Conservation (phyloP, 108 stramenopile species). For the Cylindrotheca fusiformis region DNA sequence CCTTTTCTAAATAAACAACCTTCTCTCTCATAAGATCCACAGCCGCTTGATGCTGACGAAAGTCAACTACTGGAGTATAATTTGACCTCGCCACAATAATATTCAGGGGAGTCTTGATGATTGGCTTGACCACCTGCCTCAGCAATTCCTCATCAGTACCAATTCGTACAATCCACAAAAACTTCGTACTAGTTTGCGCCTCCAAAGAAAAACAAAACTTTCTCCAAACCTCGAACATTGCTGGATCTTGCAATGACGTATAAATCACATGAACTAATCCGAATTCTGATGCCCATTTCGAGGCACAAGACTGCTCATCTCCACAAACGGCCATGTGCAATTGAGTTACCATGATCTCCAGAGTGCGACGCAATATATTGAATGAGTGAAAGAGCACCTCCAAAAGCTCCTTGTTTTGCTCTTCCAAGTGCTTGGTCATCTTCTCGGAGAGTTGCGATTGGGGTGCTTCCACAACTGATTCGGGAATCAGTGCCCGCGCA, state of each 20-base stretch:
- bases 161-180: constrained; percentile 45
- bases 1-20: no score
- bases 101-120: constrained; percentile 21
- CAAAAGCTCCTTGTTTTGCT: not conserved
- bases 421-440: not conserved
- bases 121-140: constrained; percentile 10
- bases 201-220: constrained; percentile 12
- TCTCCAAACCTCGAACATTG: not conserved
- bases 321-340: not conserved
- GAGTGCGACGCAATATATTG: not conserved
- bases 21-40: no score
- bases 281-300: not conserved
- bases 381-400: not conserved
- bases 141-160: constrained; percentile 37
- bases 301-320: not conserved
- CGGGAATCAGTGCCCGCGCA: not conserved
- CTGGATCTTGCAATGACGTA: not conserved
- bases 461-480: not conserved
- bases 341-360: not conserved
- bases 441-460: not conserved
- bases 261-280: not conserved
- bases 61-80: no score
- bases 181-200: constrained; percentile 39
- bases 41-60: no score
- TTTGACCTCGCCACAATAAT: not conserved